Evolutionary conservation across 495 filamentous ascomycete species (phyloP).

Genomic region (Aspergillus baeticus): DNA sequence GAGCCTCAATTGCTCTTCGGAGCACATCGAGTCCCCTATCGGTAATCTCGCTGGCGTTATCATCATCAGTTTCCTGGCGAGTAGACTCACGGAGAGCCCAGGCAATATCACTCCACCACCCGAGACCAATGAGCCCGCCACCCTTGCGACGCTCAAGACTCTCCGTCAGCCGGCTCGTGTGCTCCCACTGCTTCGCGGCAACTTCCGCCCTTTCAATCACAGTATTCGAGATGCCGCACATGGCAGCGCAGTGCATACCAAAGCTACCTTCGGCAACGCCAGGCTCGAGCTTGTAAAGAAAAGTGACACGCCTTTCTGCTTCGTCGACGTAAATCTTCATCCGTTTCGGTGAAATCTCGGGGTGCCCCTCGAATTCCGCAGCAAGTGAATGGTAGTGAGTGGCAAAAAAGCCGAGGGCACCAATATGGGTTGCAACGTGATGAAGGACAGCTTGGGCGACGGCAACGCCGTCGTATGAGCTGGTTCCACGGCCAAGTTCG

Average conservation of each 20-base stretch:
- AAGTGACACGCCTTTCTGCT: conserved; percentile 76
- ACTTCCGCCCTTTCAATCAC: conserved; percentile 85
- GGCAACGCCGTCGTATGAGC: conserved; percentile 91
- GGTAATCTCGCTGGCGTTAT: conserved; percentile 35
- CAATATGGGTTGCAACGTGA: conserved; percentile 89
- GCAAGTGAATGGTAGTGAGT: conserved; percentile 97
- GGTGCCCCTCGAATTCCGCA: conserved; percentile 82
- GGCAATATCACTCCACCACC: conserved; percentile 87
- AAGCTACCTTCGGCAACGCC: conserved; percentile 97
- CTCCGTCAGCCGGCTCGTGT: conserved; percentile 86
- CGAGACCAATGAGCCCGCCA: conserved; percentile 78
- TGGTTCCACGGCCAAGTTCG: conserved; percentile 93
- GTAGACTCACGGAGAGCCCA: conserved; percentile 65
- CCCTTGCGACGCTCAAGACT: conserved; percentile 76
- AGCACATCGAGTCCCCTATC: conserved; percentile 67
- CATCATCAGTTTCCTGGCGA: conserved; percentile 34
- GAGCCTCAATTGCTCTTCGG: conserved; percentile 70
- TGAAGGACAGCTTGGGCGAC: conserved; percentile 96
- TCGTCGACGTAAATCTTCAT: conserved; percentile 97
- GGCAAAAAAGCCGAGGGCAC: conserved; percentile 94
- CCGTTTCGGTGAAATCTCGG: conserved; percentile 78
- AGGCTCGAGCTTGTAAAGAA: conserved; percentile 91
- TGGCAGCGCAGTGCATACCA: conserved; percentile 98
- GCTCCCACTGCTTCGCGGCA: conserved; percentile 94
- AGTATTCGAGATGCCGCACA: conserved; percentile 87